Conservation (phyloP, 108 stramenopile genomes). For the Discostella pseudostelligera region DNA sequence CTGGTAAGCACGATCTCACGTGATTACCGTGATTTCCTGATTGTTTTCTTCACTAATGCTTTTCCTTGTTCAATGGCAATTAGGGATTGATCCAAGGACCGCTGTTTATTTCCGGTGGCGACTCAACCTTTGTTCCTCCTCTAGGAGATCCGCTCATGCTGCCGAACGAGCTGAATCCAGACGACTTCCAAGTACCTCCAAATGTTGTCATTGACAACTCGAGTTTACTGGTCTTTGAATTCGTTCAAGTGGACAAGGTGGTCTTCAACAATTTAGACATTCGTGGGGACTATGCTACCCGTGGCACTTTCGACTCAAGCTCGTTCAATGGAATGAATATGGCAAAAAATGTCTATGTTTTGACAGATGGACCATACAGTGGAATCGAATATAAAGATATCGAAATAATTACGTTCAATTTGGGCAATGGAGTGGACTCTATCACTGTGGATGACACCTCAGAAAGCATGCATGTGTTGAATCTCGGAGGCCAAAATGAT, state of each 20-base stretch:
- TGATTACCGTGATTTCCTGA: neutral
- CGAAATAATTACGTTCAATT: slow-evolving; percentile 27
- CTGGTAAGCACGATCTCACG: slow-evolving; percentile 5
- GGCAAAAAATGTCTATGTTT: slow-evolving; percentile 27
- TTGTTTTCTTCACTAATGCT: neutral
- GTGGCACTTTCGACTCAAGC: slow-evolving; percentile 15
- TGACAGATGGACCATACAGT: slow-evolving; percentile 6
- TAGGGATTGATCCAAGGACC: slow-evolving; percentile 40
- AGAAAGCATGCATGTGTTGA: slow-evolving; percentile 32
- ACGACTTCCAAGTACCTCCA: slow-evolving; percentile 23
- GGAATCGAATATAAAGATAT: slow-evolving; percentile 33
- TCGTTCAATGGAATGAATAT: slow-evolving; percentile 37
- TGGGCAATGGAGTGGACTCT: slow-evolving; percentile 37
- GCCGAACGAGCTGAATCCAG: slow-evolving; percentile 27
- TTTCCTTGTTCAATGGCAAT: neutral
- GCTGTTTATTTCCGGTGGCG: slow-evolving; percentile 24
- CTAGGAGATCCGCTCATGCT: slow-evolving; percentile 29
- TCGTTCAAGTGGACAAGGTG: slow-evolving; percentile 36
- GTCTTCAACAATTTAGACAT: slow-evolving; percentile 38
- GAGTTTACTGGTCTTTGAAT: slow-evolving; percentile 22
- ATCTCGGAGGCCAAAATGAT: slow-evolving; percentile 33
- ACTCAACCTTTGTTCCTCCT: slow-evolving; percentile 21
- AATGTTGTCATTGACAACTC: slow-evolving; percentile 24
- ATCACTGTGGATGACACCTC: slow-evolving; percentile 29
- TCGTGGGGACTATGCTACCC: slow-evolving; percentile 17